Conservation (phyloP, 305 asterid species). For the Striga hermonthica region DNA sequence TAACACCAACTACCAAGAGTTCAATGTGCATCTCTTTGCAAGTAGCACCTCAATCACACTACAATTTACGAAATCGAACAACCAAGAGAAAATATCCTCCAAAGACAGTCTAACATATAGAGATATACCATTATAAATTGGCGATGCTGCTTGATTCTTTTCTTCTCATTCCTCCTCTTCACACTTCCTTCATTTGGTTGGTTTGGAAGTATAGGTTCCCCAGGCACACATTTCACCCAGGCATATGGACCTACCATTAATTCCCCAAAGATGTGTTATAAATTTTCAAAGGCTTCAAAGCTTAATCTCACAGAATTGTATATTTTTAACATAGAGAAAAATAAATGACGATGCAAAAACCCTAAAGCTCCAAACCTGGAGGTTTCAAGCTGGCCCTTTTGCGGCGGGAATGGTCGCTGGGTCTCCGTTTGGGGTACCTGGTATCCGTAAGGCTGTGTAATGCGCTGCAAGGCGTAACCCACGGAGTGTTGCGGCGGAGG, state of each 20-base stretch:
- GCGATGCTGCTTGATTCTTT: slow-evolving; percentile 56
- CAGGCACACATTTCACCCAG: slow-evolving; percentile 64
- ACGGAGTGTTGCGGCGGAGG: slow-evolving; percentile 38
- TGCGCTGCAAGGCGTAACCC: slow-evolving; percentile 50
- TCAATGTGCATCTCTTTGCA: neutral
- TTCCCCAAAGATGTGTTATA: slow-evolving; percentile 21
- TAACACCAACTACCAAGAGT: neutral
- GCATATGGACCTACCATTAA: slow-evolving; percentile 64
- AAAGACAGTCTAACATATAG: too few relatives aligned
- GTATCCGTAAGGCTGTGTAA: slow-evolving; percentile 71
- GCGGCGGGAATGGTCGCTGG: slow-evolving; percentile 54
- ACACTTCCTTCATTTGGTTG: slow-evolving; percentile 89
- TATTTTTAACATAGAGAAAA: neutral
- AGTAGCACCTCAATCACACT: neutral
- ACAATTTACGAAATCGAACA: neutral
- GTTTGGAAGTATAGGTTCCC: slow-evolving; percentile 61
- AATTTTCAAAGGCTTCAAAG: too few relatives aligned
- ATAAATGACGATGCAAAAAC: slow-evolving; percentile 2
- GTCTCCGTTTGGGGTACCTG: slow-evolving; percentile 66
- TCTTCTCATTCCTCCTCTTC: slow-evolving; percentile 81
- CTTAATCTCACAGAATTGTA: too few relatives aligned
- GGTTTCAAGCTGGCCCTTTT: slow-evolving; percentile 66
- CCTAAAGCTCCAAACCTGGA: slow-evolving; percentile 48
- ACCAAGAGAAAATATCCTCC: neutral
- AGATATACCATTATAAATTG: slow-evolving; percentile 71